Evolutionary conservation across 73 alveolate species (phyloP), one percentile per base, ranked within the genome.

Genomic region (Effrenium voratum): DNA sequence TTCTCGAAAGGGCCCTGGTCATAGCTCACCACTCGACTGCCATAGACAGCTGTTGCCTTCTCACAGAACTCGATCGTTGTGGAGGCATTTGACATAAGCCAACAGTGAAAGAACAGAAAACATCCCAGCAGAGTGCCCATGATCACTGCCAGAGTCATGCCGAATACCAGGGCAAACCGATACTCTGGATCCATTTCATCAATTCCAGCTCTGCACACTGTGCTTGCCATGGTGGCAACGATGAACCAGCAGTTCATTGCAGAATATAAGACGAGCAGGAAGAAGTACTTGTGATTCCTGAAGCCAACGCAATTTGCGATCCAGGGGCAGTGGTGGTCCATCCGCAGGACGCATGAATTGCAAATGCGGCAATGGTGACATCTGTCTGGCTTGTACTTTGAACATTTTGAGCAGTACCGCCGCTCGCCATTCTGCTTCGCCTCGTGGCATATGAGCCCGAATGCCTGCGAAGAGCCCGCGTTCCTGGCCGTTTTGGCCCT

Each of bases 301-400:
- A 86, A 86, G 19, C 94, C 94, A 3, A 86, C 94, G 63, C 94
- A 86, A n/a, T 86, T 86, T 26, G 94, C 94, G 26, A 86, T 86
- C 94, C 94, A 86, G 0, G 94, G 94, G 46, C 94, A 86, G 44
- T 86, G 94, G 81, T 86, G 94, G 94, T 86, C 94, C 94, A 86
- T 86, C 30, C 94, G 94, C 49, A 86, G 94, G 60, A 86, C 76
- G 81, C 94, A 86, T 2, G 94, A 86, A 43, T 84, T 84, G 93
- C 93, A 84, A 34, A 84, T 79, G 2, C 93, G 26, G 52, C 93
- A 84, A 36, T 84, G 93, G 41, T 84, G 93, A 52, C 87, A 77
- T 77, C 87, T 77, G 43, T 77, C 87, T 22, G 87, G 87, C 43
- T 77, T 77, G 87, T 77, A 77, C 87, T 77, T 77, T 3, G 57